A percentile compares a stretch with the other conserved stretches of the same genome.
Conservation (phyloP, 345 rosid genomes). For the Raphanus raphanistrum region DNA sequence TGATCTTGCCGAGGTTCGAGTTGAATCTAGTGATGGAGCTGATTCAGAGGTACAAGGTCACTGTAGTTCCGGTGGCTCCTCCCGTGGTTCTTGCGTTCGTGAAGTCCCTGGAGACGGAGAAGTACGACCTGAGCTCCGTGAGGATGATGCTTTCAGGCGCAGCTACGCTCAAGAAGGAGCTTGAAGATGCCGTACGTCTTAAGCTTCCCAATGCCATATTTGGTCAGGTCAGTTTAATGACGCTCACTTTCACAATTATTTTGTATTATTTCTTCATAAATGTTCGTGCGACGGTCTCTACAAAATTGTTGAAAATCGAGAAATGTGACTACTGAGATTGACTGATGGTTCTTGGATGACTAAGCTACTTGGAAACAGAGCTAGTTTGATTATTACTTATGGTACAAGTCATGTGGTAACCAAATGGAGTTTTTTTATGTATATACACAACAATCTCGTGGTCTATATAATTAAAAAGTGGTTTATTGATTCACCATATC, state of each 20-base stretch:
- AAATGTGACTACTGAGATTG: not conserved
- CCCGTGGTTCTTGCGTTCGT: conserved; percentile 70
- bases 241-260: not conserved
- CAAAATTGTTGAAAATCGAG: not conserved
- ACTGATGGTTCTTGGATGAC: not conserved
- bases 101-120: conserved; percentile 54
- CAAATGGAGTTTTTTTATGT: not conserved
- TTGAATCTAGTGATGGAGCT: conserved; percentile 50
- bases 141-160: conserved; percentile 73
- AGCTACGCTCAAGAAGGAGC: conserved; percentile 84
- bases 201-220: conserved; percentile 74
- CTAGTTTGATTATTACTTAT: not conserved
- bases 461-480: not conserved
- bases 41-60: conserved; percentile 58
- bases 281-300: not conserved
- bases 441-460: not conserved
- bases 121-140: conserved; percentile 67
- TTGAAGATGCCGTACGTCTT: conserved; percentile 70
- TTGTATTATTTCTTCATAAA: not conserved
- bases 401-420: not conserved
- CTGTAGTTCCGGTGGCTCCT: conserved; percentile 80
- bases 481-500: not conserved
- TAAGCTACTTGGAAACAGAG: not conserved
- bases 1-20: conserved; percentile 83
- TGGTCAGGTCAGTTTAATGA: conserved; percentile 68